Evolutionary conservation across 2,329 filamentous ascomycete species (phyloP), one percentile per base, ranked within the genome.

Genomic region (Xylariomycetidae sp.): DNA sequence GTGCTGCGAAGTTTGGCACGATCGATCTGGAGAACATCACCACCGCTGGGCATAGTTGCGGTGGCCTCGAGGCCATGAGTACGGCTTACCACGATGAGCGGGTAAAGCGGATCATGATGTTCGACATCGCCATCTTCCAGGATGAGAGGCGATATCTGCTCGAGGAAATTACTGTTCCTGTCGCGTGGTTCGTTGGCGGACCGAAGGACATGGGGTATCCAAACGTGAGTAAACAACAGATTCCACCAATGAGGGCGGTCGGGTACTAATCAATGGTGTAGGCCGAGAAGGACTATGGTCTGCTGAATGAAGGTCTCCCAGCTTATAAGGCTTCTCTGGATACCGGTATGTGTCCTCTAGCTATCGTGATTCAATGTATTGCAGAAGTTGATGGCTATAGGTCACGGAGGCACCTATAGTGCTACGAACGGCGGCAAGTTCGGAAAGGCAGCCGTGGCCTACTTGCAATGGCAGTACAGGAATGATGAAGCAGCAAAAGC

Each of bases 101-200:
- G 6, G 44, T 49, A 11, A 45, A 44, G 40, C 37, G 44, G 11
- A 36, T 45, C 31, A 31, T 45, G 22, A 11, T 45, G 36, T 41
- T 49, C 27, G 39, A 44, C 26, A 47, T 49, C 31, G 40, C 35
- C 32, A 47, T 49, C 33, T 49, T 49, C 33, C 44, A 49, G 31
- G 46, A 49, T 26, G 37, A 49, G 25, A 38, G 40, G 34, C 25
- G 44, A 8, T 49, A 49, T 15, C 30, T 49, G 9, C 17, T 49
- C 19, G 32, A 45, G 26, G 44, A 47, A 34, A 49, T 49, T 35
- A 46, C 46, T 25, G 38, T 45, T 7, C 46, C 44, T 8, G 44
- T 49, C n/a, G 44, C 42, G 9, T 49, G 36, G 36, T 49, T 47
- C 19, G 31, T 47, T 1, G 46, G 46, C 13, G 44, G 42, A 14